Conservation (phyloP, 2,329 filamentous ascomycete species). For the Incumbomyces lentus region DNA sequence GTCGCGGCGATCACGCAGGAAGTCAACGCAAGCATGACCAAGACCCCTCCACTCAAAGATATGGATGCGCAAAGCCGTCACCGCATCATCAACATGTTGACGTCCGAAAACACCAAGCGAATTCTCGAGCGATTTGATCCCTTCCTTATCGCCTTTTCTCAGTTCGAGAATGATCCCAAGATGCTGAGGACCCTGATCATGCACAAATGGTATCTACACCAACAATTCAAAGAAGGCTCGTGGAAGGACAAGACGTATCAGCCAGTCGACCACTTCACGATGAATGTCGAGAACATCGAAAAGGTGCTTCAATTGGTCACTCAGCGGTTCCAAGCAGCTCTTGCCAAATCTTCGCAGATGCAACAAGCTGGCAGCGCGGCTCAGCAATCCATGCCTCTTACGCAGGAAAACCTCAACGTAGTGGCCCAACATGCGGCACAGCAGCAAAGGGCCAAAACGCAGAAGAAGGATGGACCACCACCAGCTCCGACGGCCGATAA, state of each 20-base stretch:
- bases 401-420: conserved; percentile 16
- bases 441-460: conserved; percentile 21
- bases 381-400: conserved; percentile 25
- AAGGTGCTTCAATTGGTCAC: conserved; percentile 30
- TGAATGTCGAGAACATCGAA: conserved; percentile 31
- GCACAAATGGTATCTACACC: conserved; percentile 35
- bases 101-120: conserved; percentile 31
- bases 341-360: conserved; percentile 37
- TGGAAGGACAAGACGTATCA: conserved; percentile 31
- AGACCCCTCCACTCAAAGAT: conserved; percentile 26
- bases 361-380: conserved; percentile 38
- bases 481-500: conserved; percentile 41
- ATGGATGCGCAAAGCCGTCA: conserved; percentile 22
- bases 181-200: conserved; percentile 15
- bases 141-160: conserved; percentile 31
- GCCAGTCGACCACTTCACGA: conserved; percentile 33
- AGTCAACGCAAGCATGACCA: conserved; percentile 28
- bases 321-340: conserved; percentile 28
- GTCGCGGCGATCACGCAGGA: conserved; percentile 31
- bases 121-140: conserved; percentile 35
- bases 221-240: conserved; percentile 31
- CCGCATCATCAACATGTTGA: conserved; percentile 20
- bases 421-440: conserved; percentile 20
- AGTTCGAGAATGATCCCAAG: conserved; percentile 30
- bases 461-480: conserved; percentile 33